A percentile compares a stretch with the other conserved stretches of the same genome.
phyloP scores from a whole-genome alignment of 768 basidiomycete genomes.

The Hygrophoropsis aurantiaca region DNA sequence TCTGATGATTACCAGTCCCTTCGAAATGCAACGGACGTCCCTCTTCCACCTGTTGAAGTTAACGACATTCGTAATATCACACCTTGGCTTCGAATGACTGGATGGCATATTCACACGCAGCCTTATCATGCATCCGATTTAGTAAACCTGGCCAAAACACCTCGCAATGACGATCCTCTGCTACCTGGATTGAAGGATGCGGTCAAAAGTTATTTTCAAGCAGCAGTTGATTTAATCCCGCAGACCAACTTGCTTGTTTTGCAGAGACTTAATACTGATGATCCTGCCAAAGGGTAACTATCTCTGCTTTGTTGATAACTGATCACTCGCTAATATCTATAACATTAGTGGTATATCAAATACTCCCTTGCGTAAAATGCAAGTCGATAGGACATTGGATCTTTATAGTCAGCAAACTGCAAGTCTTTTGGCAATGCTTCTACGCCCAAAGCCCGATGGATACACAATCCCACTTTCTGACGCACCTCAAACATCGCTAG shows the following conservation, averaged over 20 bases:
- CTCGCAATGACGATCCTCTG: background rate
- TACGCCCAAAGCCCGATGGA: background rate
- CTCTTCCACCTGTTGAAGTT: background rate
- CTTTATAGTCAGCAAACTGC: slow-evolving; percentile 9
- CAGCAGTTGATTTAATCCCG: background rate
- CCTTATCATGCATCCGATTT: background rate
- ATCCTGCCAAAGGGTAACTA: slow-evolving; percentile 7
- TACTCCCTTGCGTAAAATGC: slow-evolving; percentile 20
- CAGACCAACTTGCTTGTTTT: slow-evolving; percentile 9
- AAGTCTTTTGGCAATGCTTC: slow-evolving; percentile 1
- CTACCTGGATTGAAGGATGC: background rate
- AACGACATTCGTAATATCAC: slow-evolving; percentile 1
- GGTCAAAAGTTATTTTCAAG: slow-evolving; percentile 6
- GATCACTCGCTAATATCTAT: background rate
- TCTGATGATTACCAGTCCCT: no score
- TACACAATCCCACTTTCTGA: no score
- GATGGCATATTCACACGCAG: slow-evolving; percentile 6
- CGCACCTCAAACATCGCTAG: no score
- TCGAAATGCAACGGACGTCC: background rate
- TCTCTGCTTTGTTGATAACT: background rate
- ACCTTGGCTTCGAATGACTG: slow-evolving; percentile 6
- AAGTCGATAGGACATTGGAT: slow-evolving; percentile 6
- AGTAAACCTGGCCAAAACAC: background rate
- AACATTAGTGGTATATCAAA: slow-evolving; percentile 19
- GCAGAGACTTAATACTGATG: slow-evolving; percentile 6